Percentiles rank a stretch among this genome's conserved stretches.
These are phyloP conservation scores for Globisporangium radiosum DNA, from an alignment of 352 stramenopile species.

Conservation along the genomic window DNA sequence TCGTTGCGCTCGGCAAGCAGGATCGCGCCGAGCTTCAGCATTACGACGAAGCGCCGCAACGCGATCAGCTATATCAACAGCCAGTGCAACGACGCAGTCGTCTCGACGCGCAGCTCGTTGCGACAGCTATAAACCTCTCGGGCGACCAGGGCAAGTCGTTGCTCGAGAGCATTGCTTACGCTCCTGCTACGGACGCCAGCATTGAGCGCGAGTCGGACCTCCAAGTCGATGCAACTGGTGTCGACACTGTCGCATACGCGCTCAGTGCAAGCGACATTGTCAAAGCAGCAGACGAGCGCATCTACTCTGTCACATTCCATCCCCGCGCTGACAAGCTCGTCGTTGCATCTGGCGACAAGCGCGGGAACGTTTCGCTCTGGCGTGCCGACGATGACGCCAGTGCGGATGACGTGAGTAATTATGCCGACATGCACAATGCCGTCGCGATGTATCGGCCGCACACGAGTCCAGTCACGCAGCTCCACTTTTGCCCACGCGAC, in stretches of 20 bases:
- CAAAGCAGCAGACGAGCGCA: conserved; percentile 63
- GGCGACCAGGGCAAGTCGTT: conserved; percentile 28
- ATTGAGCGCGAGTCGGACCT: conserved; percentile 24
- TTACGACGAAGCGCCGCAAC: conserved; percentile 3
- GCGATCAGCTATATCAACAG: too few species aligned
- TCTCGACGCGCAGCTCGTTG: too few species aligned
- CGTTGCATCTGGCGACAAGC: conserved; percentile 65
- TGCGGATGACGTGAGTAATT: background rate
- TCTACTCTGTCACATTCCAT: conserved; percentile 78
- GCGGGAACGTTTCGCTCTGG: conserved; percentile 70
- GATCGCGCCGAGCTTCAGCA: background rate
- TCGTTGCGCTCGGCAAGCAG: conserved; percentile 18
- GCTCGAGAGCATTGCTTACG: conserved; percentile 28
- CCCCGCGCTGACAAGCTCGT: conserved; percentile 54
- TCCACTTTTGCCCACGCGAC: conserved; percentile 48
- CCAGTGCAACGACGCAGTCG: too few species aligned
- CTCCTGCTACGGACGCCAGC: conserved; percentile 14
- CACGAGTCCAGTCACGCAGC: conserved; percentile 46
- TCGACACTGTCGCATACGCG: conserved; percentile 39
- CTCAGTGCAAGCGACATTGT: conserved; percentile 50
- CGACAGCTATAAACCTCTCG: conserved; percentile 15
- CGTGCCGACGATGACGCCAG: conserved; percentile 19
- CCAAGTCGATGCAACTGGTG: conserved; percentile 26
- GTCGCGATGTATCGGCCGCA: conserved; percentile 70
- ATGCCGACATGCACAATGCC: conserved; percentile 12